phyloP scores from a whole-genome alignment of 768 basidiomycete species.

The Boletus barrowsii region DNA sequence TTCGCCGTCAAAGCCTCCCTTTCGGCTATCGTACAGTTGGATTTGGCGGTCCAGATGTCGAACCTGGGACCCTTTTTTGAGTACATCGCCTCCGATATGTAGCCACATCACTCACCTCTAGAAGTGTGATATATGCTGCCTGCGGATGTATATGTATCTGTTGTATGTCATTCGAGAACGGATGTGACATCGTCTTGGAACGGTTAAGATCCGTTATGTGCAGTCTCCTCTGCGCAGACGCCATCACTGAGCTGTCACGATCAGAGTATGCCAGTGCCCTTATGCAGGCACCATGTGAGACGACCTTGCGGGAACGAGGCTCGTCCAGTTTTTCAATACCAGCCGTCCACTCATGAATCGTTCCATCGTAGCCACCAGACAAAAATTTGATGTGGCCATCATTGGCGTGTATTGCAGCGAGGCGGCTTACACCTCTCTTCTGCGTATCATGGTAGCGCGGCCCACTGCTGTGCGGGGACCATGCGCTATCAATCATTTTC shows the following conservation, averaged over 20 bases:
- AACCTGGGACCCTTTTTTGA: constrained; percentile 34
- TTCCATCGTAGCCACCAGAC: constrained; percentile 48
- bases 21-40: constrained; percentile 46
- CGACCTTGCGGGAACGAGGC: constrained; percentile 28
- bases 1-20: constrained; percentile 35
- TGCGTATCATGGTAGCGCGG: constrained; percentile 22
- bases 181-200: constrained; percentile 25
- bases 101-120: constrained; percentile 42
- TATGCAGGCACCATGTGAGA: constrained; percentile 27
- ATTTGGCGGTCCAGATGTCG: constrained; percentile 49
- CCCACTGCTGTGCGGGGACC: constrained; percentile 32
- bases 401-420: constrained; percentile 36
- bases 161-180: constrained; percentile 38
- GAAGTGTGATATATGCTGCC: constrained; percentile 38
- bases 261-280: constrained; percentile 41
- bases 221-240: constrained; percentile 35
- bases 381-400: constrained; percentile 39
- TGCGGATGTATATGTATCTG: constrained; percentile 49
- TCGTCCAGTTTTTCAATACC: constrained; percentile 17
- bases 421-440: constrained; percentile 40
- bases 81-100: constrained; percentile 6
- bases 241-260: constrained; percentile 34
- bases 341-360: constrained; percentile 40
- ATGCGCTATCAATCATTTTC: constrained; percentile 30
- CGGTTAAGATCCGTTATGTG: constrained; percentile 39